A percentile compares a stretch with the other conserved stretches of the same genome.
These are phyloP conservation scores for Physcomitrium patens DNA, from an alignment of 225 moss, liverwort and hornwort genomes.

Conservation along the genomic window DNA sequence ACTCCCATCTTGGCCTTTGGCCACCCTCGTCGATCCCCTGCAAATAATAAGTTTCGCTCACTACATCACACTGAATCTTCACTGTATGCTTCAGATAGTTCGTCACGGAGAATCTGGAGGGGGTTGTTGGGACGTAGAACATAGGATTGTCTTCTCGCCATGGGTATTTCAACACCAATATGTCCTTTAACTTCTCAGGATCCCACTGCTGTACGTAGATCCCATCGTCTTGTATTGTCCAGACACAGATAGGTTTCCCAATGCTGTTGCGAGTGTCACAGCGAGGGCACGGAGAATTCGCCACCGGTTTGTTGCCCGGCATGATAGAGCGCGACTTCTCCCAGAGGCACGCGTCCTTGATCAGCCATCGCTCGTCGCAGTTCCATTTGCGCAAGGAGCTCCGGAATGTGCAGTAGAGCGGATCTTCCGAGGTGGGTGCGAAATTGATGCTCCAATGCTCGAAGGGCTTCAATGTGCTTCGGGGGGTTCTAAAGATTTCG, in stretches of 20 bases:
- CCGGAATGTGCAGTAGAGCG: slow-evolving; percentile 31
- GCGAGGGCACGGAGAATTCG: neutral
- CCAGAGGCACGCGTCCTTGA: slow-evolving; percentile 35
- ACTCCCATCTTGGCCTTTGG: slow-evolving; percentile 26
- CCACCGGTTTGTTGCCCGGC: neutral
- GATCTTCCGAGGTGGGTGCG: slow-evolving; percentile 1
- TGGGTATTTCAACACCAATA: neutral
- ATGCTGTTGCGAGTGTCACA: slow-evolving; percentile 33
- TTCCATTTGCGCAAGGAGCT: slow-evolving; percentile 33
- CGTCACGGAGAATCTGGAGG: slow-evolving; percentile 22
- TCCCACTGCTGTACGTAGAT: slow-evolving; percentile 10
- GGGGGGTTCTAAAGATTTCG: neutral
- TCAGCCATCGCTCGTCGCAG: slow-evolving; percentile 41
- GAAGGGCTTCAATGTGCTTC: slow-evolving; percentile 13
- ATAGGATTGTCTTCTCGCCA: slow-evolving; percentile 31
- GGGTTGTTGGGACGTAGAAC: slow-evolving; percentile 20
- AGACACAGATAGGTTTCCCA: slow-evolving; percentile 36
- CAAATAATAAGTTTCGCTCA: slow-evolving; percentile 10
- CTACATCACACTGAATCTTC: slow-evolving; percentile 38
- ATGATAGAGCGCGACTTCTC: slow-evolving; percentile 15
- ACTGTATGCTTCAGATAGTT: slow-evolving; percentile 33
- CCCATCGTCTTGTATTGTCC: slow-evolving; percentile 38
- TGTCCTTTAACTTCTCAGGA: neutral
- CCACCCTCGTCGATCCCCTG: neutral
- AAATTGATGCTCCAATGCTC: slow-evolving; percentile 44